Evolutionary conservation across 495 filamentous ascomycete genomes (phyloP).

Genomic region (Penicillium chermesinum): DNA sequence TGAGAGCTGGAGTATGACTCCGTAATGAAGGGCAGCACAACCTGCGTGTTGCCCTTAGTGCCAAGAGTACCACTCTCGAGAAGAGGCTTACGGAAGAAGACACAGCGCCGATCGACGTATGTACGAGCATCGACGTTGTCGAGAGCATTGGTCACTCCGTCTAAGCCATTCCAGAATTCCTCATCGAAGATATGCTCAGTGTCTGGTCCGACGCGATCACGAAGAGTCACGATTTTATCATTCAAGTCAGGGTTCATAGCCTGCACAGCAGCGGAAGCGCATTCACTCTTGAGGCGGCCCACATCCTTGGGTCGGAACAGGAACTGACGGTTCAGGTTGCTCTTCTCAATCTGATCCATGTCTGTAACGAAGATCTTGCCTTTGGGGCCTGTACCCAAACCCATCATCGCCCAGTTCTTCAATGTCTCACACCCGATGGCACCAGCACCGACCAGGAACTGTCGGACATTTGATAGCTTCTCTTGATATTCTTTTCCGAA

Average conservation of each 20-base stretch:
- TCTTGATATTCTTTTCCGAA: constrained; percentile 93
- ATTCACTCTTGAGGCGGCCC: constrained; percentile 94
- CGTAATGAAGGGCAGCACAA: constrained; percentile 82
- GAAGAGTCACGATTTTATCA: constrained; percentile 76
- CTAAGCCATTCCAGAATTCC: constrained; percentile 83
- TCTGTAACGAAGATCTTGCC: constrained; percentile 91
- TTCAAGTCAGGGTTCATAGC: constrained; percentile 91
- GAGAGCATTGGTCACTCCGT: constrained; percentile 92
- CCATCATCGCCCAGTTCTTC: constrained; percentile 99
- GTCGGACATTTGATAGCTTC: constrained; percentile 78
- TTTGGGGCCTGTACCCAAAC: constrained; percentile 79
- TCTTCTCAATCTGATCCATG: constrained; percentile 98
- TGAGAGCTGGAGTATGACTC: constrained; percentile 99
- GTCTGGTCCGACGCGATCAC: constrained; percentile 86
- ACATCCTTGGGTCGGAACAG: constrained; percentile 93
- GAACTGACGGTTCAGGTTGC: constrained; percentile 98
- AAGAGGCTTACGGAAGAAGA: constrained; percentile 97
- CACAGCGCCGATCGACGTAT: constrained; percentile 95
- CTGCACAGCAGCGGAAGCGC: constrained; percentile 80
- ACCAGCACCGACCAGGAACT: constrained; percentile 95
- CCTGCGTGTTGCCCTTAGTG: constrained; percentile 97
- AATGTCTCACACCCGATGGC: constrained; percentile 99
- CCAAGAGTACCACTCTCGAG: constrained; percentile 96
- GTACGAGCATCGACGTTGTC: constrained; percentile 98
- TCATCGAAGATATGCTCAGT: constrained; percentile 96